phyloP scores from a whole-genome alignment of 441 rosid species.

The Mallotus repandus region DNA sequence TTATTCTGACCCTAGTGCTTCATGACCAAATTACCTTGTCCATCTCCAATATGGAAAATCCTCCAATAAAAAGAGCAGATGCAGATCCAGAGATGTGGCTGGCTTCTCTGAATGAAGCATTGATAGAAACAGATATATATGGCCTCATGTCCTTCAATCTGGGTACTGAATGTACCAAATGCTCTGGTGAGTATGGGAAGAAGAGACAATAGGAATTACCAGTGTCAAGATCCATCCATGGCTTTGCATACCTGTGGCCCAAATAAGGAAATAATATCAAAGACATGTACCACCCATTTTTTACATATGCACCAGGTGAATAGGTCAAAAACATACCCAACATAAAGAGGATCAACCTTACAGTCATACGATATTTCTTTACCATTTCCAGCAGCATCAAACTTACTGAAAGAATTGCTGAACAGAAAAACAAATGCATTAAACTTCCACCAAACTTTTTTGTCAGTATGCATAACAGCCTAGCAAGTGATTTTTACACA shows the following conservation, averaged over 20 bases:
- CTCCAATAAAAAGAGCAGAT: conserved; percentile 85
- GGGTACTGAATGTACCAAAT: conserved; percentile 59
- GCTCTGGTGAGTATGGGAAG: conserved; percentile 92
- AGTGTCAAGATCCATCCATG: conserved; percentile 62
- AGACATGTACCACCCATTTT: conserved; percentile 1
- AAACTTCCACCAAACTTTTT: background rate
- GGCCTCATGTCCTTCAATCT: conserved; percentile 57
- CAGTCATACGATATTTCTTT: conserved; percentile 57
- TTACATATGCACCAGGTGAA: conserved; percentile 15
- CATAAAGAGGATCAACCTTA: conserved; percentile 69
- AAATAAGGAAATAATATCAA: conserved; percentile 22
- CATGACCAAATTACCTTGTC: conserved; percentile 45
- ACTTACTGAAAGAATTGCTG: conserved; percentile 41
- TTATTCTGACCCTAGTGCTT: conserved; percentile 6
- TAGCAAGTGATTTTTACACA: background rate
- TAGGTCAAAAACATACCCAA: conserved; percentile 59
- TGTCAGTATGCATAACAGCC: background rate
- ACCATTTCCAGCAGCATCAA: conserved; percentile 36
- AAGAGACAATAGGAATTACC: conserved; percentile 69
- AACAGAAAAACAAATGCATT: conserved; percentile 2
- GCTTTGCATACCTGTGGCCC: conserved; percentile 75
- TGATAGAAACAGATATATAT: conserved; percentile 57
- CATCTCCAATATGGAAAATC: conserved; percentile 73
- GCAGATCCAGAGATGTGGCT: conserved; percentile 69
- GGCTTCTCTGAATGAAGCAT: conserved; percentile 60